A percentile compares a stretch with the other conserved stretches of the same genome.
phyloP scores from a whole-genome alignment of 805 yeast genomes.

The Saturnispora kantuleensis region DNA sequence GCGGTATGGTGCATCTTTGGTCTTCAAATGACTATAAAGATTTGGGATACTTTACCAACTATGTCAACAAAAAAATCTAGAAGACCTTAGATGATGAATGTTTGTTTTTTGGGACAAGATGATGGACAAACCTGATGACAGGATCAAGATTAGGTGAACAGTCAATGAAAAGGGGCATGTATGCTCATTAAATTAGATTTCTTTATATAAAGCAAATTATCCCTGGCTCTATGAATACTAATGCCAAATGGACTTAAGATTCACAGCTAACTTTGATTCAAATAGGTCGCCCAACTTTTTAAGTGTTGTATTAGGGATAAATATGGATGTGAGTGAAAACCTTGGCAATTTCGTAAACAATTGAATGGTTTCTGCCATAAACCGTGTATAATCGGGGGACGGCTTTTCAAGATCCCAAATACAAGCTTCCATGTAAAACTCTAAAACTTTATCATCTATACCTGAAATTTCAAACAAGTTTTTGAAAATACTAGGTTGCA shows the following conservation, averaged over 20 bases:
- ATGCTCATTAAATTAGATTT: too few relatives aligned
- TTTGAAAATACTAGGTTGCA: conserved; percentile 21
- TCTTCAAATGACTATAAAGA: too few relatives aligned
- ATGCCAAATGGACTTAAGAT: conserved; percentile 9
- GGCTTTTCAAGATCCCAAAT: conserved; percentile 17
- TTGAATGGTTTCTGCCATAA: conserved; percentile 19
- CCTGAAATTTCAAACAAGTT: conserved; percentile 34
- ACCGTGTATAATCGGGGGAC: conserved; percentile 5
- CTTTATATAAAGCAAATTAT: too few relatives aligned
- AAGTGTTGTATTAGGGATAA: conserved; percentile 20
- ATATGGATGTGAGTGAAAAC: conserved; percentile 27
- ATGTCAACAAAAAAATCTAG: too few relatives aligned
- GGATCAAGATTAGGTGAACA: too few relatives aligned
- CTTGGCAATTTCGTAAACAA: conserved; percentile 29
- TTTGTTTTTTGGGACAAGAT: too few relatives aligned
- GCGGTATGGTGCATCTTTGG: too few relatives aligned
- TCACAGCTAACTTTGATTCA: not conserved
- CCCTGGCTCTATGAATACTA: not conserved
- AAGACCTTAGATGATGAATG: too few relatives aligned
- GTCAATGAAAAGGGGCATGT: too few relatives aligned
- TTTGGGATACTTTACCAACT: too few relatives aligned
- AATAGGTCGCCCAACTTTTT: conserved; percentile 1
- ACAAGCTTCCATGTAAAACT: conserved; percentile 37
- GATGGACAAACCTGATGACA: too few relatives aligned
- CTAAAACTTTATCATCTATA: conserved; percentile 39